phyloP scores from a whole-genome alignment of 352 stramenopile species.

The Plasmopara muralis region DNA sequence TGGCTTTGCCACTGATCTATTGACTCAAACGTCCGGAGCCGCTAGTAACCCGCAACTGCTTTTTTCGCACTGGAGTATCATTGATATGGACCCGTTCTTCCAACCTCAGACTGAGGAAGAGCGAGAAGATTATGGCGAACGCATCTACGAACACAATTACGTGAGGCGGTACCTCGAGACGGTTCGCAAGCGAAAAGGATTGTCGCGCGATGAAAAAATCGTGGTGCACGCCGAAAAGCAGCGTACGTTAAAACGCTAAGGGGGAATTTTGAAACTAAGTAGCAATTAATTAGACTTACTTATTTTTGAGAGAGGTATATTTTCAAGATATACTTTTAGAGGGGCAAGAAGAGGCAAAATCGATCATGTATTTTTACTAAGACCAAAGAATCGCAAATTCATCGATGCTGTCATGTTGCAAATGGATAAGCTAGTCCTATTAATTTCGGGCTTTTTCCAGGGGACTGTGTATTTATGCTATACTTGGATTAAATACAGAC shows the following conservation, averaged over 20 bases:
- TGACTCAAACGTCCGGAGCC: slow-evolving; percentile 92
- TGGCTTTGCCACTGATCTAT: slow-evolving; percentile 89
- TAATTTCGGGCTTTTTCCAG: too few relatives aligned
- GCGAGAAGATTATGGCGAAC: slow-evolving; percentile 93
- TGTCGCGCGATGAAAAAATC: slow-evolving; percentile 31
- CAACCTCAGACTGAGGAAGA: slow-evolving; percentile 94
- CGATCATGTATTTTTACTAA: too few relatives aligned
- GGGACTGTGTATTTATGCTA: too few relatives aligned
- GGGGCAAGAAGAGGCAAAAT: too few relatives aligned
- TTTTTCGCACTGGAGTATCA: slow-evolving; percentile 92
- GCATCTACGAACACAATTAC: slow-evolving; percentile 89
- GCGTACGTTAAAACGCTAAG: slow-evolving; percentile 2
- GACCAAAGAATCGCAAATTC: too few relatives aligned
- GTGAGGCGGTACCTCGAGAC: slow-evolving; percentile 92
- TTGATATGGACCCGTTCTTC: slow-evolving; percentile 96
- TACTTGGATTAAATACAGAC: too few relatives aligned
- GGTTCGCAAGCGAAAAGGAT: slow-evolving; percentile 95
- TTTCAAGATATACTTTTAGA: too few relatives aligned
- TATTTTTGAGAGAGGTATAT: too few relatives aligned
- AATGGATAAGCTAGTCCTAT: too few relatives aligned
- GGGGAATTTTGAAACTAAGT: neutral
- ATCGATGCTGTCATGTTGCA: too few relatives aligned
- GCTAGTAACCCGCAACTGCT: slow-evolving; percentile 94
- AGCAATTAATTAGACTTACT: neutral
- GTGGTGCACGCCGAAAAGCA: slow-evolving; percentile 80